Conservation (phyloP, 768 basidiomycete species). For the Gelatoporia subvermispora region DNA sequence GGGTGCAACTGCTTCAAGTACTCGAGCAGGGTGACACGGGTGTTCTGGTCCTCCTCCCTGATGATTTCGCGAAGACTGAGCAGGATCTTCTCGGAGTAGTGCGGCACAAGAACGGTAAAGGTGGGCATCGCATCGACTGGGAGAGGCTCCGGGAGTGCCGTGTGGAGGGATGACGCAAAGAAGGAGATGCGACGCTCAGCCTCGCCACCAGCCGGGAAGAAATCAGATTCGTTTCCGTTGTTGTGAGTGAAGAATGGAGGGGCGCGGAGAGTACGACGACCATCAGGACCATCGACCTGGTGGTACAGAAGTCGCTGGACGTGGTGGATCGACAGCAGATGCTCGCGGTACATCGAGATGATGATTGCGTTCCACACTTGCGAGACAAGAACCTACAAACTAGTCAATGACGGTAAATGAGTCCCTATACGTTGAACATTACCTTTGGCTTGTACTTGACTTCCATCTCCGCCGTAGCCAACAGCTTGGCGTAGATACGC, state of each 20-base stretch:
- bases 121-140: slow-evolving; percentile 99
- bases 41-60: slow-evolving; percentile 93
- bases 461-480: slow-evolving; percentile 97
- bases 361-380: slow-evolving; percentile 99
- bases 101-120: slow-evolving; percentile 98
- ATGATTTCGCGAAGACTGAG: slow-evolving; percentile 97
- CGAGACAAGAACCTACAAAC: slow-evolving; percentile 76
- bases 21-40: slow-evolving; percentile 94
- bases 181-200: slow-evolving; percentile 98
- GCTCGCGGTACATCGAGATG: slow-evolving; percentile 99
- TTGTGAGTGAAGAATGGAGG: slow-evolving; percentile 99
- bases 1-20: slow-evolving; percentile 98
- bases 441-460: slow-evolving; percentile 99
- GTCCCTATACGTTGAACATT: neutral
- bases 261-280: slow-evolving; percentile 87
- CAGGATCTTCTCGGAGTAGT: slow-evolving; percentile 98
- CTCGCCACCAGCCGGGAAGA: slow-evolving; percentile 92
- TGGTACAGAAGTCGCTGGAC: slow-evolving; percentile 97
- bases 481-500: slow-evolving; percentile 94
- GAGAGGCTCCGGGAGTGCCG: slow-evolving; percentile 89
- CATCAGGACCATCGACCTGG: slow-evolving; percentile 87
- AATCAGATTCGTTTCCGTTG: slow-evolving; percentile 68
- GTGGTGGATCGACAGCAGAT: slow-evolving; percentile 95
- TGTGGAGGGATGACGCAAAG: slow-evolving; percentile 97
- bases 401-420: neutral